A percentile compares a stretch with the other conserved stretches of the same genome.
Evolutionary conservation across 2,329 filamentous ascomycete genomes (phyloP).

Genomic region (Stagonosporopsis rhizophila): DNA sequence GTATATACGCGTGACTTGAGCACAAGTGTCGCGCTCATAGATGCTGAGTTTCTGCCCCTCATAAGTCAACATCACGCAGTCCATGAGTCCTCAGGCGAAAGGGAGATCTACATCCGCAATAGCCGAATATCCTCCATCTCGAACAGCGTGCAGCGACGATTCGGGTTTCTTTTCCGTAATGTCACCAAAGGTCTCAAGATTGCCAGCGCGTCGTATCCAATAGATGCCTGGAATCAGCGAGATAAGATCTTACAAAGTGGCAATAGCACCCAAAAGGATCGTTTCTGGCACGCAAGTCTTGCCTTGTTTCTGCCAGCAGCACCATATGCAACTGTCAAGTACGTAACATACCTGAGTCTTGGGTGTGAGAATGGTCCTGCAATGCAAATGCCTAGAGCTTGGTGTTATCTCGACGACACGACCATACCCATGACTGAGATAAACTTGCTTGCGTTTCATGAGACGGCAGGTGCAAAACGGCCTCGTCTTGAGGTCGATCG

Average conservation of each 20-base stretch:
- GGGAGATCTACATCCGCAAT: conserved; percentile 26
- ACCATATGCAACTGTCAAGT: background rate
- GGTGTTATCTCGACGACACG: conserved; percentile 17
- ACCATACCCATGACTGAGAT: conserved; percentile 1
- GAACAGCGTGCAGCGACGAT: conserved; percentile 10
- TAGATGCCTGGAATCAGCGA: conserved; percentile 13
- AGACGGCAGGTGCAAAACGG: background rate
- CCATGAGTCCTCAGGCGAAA: background rate
- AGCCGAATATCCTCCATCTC: conserved; percentile 6
- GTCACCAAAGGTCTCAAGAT: background rate
- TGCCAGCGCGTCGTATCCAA: background rate
- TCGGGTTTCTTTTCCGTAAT: conserved; percentile 22
- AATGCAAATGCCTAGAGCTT: conserved; percentile 4
- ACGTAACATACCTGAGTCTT: conserved; percentile 8
- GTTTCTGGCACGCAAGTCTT: conserved; percentile 18
- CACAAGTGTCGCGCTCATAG: conserved; percentile 11
- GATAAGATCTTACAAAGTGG: conserved; percentile 21
- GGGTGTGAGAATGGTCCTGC: conserved; percentile 7
- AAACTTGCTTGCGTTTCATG: conserved; percentile 10
- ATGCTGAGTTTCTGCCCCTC: background rate
- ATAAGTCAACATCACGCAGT: background rate
- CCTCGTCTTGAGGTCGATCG: background rate
- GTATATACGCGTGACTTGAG: conserved; percentile 17
- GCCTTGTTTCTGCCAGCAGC: background rate
- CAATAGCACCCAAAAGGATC: background rate